A percentile compares a stretch with the other conserved stretches of the same genome.
These are phyloP conservation scores for Fomitopsis serialis DNA, from an alignment of 768 basidiomycete species.

Conservation along the genomic window DNA sequence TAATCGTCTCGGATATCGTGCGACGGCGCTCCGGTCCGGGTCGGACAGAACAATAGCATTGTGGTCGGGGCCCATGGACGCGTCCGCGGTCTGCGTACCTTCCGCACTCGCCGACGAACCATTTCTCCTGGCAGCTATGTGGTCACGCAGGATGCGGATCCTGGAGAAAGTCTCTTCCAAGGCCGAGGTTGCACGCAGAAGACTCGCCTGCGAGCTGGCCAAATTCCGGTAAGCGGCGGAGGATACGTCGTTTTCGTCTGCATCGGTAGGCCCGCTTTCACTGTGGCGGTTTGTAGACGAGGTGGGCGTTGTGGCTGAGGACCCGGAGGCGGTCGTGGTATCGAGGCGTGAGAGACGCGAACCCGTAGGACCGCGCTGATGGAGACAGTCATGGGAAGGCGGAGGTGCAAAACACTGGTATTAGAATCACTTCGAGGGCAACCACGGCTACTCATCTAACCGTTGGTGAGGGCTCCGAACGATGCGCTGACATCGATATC, in stretches of 20 bases:
- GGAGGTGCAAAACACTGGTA: not conserved
- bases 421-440: not conserved
- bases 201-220: slow-evolving; percentile 7
- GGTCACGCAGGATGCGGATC: slow-evolving; percentile 4
- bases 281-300: not conserved
- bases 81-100: not conserved
- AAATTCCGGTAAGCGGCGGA: not conserved
- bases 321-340: not conserved
- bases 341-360: not conserved
- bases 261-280: not conserved
- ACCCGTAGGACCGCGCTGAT: not conserved
- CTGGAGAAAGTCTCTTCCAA: slow-evolving; percentile 13
- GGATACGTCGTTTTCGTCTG: not conserved
- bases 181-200: slow-evolving; percentile 7
- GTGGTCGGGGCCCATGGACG: slow-evolving; percentile 21
- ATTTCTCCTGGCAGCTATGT: not conserved
- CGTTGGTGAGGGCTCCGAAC: not conserved
- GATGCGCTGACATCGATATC: not conserved
- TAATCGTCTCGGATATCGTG: not conserved
- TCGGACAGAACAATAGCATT: slow-evolving; percentile 19
- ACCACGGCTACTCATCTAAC: not conserved
- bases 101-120: not conserved
- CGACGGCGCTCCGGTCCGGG: not conserved
- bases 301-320: not conserved
- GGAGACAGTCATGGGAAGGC: not conserved